phyloP scores from a whole-genome alignment of 371 early-diverging fungal genomes.

The Rhizomucor miehei region DNA sequence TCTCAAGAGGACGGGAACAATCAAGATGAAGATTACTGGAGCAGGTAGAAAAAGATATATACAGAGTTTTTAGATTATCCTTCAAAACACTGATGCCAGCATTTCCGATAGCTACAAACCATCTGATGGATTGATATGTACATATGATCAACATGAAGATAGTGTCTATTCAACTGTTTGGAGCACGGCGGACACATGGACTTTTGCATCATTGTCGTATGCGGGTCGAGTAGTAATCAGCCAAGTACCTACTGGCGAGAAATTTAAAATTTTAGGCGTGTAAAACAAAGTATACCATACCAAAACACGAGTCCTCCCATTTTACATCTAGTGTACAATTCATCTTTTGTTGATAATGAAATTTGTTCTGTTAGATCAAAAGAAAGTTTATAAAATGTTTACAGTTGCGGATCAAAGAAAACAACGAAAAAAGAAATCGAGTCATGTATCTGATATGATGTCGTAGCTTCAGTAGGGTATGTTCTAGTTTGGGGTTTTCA shows the following conservation, averaged over 20 bases:
- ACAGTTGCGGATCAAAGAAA: too few species aligned
- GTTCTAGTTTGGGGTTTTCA: background rate
- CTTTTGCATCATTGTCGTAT: conserved; percentile 90
- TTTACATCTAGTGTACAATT: too few species aligned
- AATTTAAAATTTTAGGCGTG: conserved; percentile 81
- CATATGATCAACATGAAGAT: conserved; percentile 91
- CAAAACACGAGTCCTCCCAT: too few species aligned
- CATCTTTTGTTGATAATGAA: conserved; percentile 2
- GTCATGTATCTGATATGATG: too few species aligned
- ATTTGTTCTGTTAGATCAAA: too few species aligned
- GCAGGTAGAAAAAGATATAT: conserved; percentile 11
- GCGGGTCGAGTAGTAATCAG: conserved; percentile 90
- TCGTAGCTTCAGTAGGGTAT: conserved; percentile 3
- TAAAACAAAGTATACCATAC: conserved; percentile 12
- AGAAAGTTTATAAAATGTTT: too few species aligned
- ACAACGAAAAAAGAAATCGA: too few species aligned
- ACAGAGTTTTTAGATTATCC: conserved; percentile 1
- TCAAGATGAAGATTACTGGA: conserved; percentile 26
- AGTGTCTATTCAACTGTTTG: conserved; percentile 87
- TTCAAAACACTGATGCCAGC: background rate
- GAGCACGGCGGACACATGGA: conserved; percentile 91
- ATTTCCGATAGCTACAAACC: conserved; percentile 42
- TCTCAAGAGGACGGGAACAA: background rate
- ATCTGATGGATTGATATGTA: conserved; percentile 76
- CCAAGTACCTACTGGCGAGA: conserved; percentile 82